A percentile compares a stretch with the other conserved stretches of the same genome.
phyloP scores from a whole-genome alignment of 2,329 filamentous ascomycete species.

The Emmonsia crescens region DNA sequence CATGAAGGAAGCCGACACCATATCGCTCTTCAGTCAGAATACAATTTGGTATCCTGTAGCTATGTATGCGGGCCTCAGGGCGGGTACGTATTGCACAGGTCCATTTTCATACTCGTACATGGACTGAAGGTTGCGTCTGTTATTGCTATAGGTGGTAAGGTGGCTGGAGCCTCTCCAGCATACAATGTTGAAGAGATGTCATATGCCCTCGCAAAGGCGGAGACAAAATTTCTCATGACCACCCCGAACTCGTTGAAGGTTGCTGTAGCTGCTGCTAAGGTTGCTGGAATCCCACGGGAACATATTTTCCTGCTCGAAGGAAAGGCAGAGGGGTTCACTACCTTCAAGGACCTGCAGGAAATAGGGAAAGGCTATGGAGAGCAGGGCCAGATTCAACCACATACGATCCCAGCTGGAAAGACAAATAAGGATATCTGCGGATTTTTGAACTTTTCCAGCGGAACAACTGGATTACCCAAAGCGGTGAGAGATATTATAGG shows the following conservation, averaged over 20 bases:
- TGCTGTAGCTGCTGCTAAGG: constrained; percentile 42
- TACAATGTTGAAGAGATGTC: constrained; percentile 57
- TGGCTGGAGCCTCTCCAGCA: constrained; percentile 51
- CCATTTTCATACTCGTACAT: background rate
- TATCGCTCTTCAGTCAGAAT: constrained; percentile 50
- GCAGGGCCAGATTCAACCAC: constrained; percentile 36
- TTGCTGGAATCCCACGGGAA: constrained; percentile 41
- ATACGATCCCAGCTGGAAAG: constrained; percentile 40
- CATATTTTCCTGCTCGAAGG: constrained; percentile 46
- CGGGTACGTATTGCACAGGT: constrained; percentile 15
- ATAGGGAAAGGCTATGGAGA: constrained; percentile 24
- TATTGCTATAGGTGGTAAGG: constrained; percentile 33
- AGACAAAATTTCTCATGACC: constrained; percentile 47
- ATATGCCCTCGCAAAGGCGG: constrained; percentile 47
- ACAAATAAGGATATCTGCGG: constrained; percentile 43
- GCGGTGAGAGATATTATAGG: constrained; percentile 21
- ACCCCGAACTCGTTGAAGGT: constrained; percentile 42
- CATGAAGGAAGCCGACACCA: constrained; percentile 42
- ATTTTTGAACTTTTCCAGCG: constrained; percentile 38
- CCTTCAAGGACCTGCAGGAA: constrained; percentile 15
- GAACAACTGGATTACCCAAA: constrained; percentile 42
- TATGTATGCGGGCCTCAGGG: constrained; percentile 44
- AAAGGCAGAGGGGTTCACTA: constrained; percentile 38
- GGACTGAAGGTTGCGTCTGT: background rate
- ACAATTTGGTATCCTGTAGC: constrained; percentile 54